Conservation (phyloP, 208 protist genomes). For the Acanthamoeba castellanii region DNA sequence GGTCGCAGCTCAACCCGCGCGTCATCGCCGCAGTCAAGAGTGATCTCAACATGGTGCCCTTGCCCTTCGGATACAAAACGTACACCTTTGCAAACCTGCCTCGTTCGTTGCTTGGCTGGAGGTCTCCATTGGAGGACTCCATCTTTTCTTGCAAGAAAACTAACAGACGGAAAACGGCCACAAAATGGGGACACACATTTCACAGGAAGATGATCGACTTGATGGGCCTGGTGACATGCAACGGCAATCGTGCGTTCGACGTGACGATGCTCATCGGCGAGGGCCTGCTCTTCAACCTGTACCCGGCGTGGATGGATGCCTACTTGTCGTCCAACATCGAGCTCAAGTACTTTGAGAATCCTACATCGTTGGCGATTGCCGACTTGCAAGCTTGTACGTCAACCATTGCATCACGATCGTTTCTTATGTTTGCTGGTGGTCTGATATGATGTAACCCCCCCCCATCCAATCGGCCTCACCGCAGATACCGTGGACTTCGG, state of each 20-base stretch:
- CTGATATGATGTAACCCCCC: not conserved
- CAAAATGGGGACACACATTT: not conserved
- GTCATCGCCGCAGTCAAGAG: not conserved
- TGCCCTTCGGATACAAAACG: not conserved
- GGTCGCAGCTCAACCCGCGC: constrained; percentile 42
- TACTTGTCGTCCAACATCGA: not conserved
- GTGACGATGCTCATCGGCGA: constrained; percentile 12
- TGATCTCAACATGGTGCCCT: not conserved
- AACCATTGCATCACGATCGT: too few relatives aligned
- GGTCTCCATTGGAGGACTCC: not conserved
- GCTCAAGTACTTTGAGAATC: constrained; percentile 2
- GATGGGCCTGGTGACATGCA: not conserved
- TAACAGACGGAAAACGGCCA: not conserved
- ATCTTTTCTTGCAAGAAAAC: not conserved
- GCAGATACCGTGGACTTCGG: constrained; percentile 24
- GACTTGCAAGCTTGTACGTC: not conserved
- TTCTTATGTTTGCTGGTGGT: not conserved
- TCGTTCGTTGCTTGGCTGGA: not conserved
- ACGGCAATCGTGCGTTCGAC: not conserved
- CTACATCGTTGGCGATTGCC: not conserved
- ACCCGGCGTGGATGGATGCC: constrained; percentile 15
- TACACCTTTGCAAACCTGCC: not conserved
- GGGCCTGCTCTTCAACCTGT: constrained; percentile 16
- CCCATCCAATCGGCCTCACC: too few relatives aligned
- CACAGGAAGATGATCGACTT: not conserved